Evolutionary conservation across 2,329 filamentous ascomycete species (phyloP).

Genomic region (Nemania sp.): DNA sequence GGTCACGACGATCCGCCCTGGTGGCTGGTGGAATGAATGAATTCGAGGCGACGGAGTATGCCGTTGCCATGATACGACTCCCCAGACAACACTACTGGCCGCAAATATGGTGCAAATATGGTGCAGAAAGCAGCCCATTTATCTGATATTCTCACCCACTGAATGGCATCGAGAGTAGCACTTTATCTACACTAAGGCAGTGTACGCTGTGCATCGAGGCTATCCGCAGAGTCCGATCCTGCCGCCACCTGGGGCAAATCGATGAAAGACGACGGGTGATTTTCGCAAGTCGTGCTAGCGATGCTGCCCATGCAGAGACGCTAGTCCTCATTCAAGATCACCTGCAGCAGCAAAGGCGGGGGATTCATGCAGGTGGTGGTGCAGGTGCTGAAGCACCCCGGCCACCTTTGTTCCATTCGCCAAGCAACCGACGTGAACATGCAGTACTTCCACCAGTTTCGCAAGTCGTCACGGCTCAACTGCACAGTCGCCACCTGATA

Average conservation of each 20-base stretch:
- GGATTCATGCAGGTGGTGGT: conserved; percentile 34
- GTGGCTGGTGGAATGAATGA: not conserved
- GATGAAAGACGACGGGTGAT: conserved; percentile 16
- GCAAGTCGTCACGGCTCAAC: conserved; percentile 17
- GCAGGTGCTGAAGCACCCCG: conserved; percentile 27
- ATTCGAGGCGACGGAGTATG: conserved; percentile 19
- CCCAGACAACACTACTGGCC: too few relatives aligned
- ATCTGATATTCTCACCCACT: too few relatives aligned
- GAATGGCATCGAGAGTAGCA: conserved; percentile 1
- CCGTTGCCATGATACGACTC: conserved; percentile 10
- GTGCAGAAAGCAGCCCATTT: not conserved
- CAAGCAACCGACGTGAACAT: conserved; percentile 19
- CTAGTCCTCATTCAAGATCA: conserved; percentile 36
- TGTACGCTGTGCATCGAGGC: conserved; percentile 24
- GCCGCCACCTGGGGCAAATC: conserved; percentile 11
- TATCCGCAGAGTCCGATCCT: conserved; percentile 22
- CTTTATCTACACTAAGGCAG: conserved; percentile 17
- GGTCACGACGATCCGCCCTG: conserved; percentile 8
- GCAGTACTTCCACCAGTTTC: conserved; percentile 16
- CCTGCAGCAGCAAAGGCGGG: conserved; percentile 37
- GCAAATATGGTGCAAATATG: too few relatives aligned
- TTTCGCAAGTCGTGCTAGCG: conserved; percentile 24
- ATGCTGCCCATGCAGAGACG: conserved; percentile 29
- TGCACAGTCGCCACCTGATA: conserved; percentile 23
- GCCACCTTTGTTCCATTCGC: conserved; percentile 20